These are phyloP conservation scores for Neophaeococcomyces mojaviensis DNA, from an alignment of 2,329 filamentous ascomycete genomes.

Conservation along the genomic window DNA sequence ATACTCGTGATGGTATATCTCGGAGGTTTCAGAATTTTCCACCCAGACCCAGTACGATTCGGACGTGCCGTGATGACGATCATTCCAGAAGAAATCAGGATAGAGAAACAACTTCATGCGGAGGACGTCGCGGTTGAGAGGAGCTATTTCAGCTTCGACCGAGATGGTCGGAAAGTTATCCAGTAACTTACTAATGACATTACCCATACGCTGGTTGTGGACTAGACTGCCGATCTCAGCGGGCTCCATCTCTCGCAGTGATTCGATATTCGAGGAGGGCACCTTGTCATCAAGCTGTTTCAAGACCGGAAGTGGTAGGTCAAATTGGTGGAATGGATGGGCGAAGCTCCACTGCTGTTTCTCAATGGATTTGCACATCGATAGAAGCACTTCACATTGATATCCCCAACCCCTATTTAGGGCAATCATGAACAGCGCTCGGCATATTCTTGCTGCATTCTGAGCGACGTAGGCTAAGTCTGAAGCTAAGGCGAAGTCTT, in stretches of 20 bases:
- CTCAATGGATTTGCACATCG: conserved; percentile 93
- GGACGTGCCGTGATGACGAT: conserved; percentile 83
- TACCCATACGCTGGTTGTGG: conserved; percentile 82
- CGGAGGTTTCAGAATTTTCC: conserved; percentile 92
- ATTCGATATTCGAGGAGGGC: conserved; percentile 64
- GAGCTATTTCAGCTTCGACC: conserved; percentile 89
- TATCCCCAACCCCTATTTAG: conserved; percentile 92
- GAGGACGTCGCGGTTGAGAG: conserved; percentile 86
- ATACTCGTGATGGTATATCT: conserved; percentile 96
- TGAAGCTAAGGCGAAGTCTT: conserved; percentile 88
- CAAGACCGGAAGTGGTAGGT: conserved; percentile 74
- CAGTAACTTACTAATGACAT: conserved; percentile 69
- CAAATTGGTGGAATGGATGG: conserved; percentile 92
- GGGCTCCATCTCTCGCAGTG: conserved; percentile 84
- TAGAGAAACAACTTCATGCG: conserved; percentile 81
- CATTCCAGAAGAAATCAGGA: conserved; percentile 91
- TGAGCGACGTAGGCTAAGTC: conserved; percentile 94
- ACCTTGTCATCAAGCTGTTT: conserved; percentile 79
- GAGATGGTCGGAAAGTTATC: conserved; percentile 88
- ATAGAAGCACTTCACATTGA: conserved; percentile 84
- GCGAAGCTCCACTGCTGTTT: conserved; percentile 91
- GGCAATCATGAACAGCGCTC: conserved; percentile 94
- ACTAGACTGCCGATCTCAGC: conserved; percentile 85
- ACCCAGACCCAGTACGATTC: conserved; percentile 99
- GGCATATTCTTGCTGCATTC: conserved; percentile 87